Evolutionary conservation across 2,329 filamentous ascomycete genomes (phyloP).

Genomic region (Colletotrichum scovillei): DNA sequence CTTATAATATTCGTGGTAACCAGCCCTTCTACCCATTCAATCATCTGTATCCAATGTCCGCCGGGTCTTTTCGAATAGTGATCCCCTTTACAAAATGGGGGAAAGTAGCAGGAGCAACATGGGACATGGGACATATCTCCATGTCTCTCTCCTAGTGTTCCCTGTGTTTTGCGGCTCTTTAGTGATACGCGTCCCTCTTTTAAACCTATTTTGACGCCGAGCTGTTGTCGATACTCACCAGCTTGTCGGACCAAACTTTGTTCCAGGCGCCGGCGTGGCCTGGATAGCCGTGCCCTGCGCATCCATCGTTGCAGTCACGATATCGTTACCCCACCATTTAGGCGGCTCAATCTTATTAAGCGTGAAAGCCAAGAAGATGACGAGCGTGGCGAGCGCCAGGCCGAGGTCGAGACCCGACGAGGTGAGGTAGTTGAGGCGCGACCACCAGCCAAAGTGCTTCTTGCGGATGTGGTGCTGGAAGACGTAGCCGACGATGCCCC

Average conservation of each 20-base stretch:
- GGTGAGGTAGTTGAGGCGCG: constrained; percentile 77
- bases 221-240: constrained; percentile 54
- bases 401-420: constrained; percentile 78
- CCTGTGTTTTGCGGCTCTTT: not conserved
- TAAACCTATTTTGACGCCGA: constrained; percentile 3
- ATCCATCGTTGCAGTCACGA: constrained; percentile 72
- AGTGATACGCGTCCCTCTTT: constrained; percentile 3
- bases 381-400: constrained; percentile 72
- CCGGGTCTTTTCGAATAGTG: not conserved
- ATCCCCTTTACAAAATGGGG: not conserved
- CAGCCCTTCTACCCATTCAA: constrained; percentile 15
- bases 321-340: constrained; percentile 75
- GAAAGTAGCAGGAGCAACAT: not conserved
- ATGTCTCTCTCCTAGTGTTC: not conserved
- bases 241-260: constrained; percentile 69
- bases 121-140: no score
- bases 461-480: constrained; percentile 78
- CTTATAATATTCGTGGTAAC: constrained; percentile 1
- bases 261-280: constrained; percentile 60
- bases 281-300: constrained; percentile 69
- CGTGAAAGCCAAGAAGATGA: constrained; percentile 78
- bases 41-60: not conserved
- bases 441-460: constrained; percentile 77
- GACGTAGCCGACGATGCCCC: constrained; percentile 76
- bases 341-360: constrained; percentile 72